phyloP scores from a whole-genome alignment of 805 yeast genomes.

The Pichia gijzeniarum region DNA sequence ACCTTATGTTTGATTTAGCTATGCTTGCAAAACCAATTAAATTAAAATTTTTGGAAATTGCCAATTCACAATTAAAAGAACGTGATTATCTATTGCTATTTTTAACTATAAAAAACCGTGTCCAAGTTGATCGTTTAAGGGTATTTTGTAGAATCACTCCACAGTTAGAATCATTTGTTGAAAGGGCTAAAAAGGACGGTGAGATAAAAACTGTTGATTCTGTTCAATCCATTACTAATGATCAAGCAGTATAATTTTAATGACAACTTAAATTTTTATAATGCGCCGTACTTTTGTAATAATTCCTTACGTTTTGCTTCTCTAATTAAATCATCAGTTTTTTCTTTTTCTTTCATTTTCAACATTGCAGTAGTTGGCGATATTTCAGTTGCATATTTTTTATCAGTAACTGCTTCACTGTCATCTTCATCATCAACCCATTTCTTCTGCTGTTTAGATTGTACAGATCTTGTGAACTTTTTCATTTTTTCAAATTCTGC shows the following conservation, averaged over 20 bases:
- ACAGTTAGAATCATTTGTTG: slow-evolving; percentile 1
- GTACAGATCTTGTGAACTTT: slow-evolving; percentile 34
- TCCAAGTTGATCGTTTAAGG: slow-evolving; percentile 2
- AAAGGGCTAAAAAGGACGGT: not conserved
- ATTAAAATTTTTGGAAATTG: not conserved
- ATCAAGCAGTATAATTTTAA: not conserved
- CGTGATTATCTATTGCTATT: not conserved
- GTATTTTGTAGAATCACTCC: not conserved
- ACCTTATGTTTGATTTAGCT: not conserved
- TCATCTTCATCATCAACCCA: slow-evolving; percentile 15
- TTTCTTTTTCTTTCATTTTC: slow-evolving; percentile 31
- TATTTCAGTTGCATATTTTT: slow-evolving; percentile 29
- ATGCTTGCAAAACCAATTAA: not conserved
- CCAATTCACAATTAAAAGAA: not conserved
- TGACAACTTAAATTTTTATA: slow-evolving; percentile 2
- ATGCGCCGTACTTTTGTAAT: slow-evolving; percentile 34
- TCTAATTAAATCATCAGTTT: slow-evolving; percentile 24
- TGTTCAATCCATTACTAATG: not conserved
- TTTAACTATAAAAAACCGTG: not conserved
- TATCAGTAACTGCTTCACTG: slow-evolving; percentile 19
- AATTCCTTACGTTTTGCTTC: slow-evolving; percentile 29
- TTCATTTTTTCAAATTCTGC: slow-evolving; percentile 42
- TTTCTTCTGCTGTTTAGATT: slow-evolving; percentile 15
- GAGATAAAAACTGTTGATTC: slow-evolving; percentile 1
- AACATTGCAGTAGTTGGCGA: slow-evolving; percentile 42